phyloP scores from a whole-genome alignment of 1,139 yeast species.

The Pichiaceae sp. region DNA sequence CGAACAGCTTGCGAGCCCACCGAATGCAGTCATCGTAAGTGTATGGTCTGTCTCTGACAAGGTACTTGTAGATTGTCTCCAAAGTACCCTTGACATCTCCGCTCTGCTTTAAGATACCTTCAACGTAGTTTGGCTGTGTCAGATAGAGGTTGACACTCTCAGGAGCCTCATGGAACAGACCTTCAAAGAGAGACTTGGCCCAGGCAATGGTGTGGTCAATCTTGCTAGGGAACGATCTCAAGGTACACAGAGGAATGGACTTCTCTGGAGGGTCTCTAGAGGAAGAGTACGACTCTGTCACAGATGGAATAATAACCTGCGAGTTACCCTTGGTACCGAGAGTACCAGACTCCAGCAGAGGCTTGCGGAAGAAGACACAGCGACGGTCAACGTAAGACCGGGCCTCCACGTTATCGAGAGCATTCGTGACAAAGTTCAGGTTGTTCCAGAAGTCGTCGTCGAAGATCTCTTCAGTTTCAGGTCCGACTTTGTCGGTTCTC shows the following conservation, averaged over 20 bases:
- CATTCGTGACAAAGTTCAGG: constrained; percentile 88
- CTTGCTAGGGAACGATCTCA: constrained; percentile 94
- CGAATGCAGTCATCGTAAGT: constrained; percentile 87
- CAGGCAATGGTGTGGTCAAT: constrained; percentile 99
- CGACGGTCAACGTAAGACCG: constrained; percentile 96
- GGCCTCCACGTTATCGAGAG: constrained; percentile 95
- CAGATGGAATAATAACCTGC: constrained; percentile 86
- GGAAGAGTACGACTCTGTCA: constrained; percentile 92
- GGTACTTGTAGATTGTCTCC: constrained; percentile 65
- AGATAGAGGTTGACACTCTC: constrained; percentile 88
- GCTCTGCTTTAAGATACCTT: constrained; percentile 80
- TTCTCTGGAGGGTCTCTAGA: constrained; percentile 99
- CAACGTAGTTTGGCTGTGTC: constrained; percentile 88
- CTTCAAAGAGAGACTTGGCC: constrained; percentile 94
- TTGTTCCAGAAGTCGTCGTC: constrained; percentile 80
- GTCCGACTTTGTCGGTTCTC: constrained; percentile 80
- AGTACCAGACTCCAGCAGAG: constrained; percentile 93
- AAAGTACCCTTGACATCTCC: constrained; percentile 86
- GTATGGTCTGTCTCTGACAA: constrained; percentile 68
- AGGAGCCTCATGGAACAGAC: constrained; percentile 83
- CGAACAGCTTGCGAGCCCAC: constrained; percentile 93
- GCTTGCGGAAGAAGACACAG: constrained; percentile 86
- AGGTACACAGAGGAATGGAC: constrained; percentile 92
- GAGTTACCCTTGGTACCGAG: constrained; percentile 98
- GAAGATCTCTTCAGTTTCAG: constrained; percentile 84